These are phyloP conservation scores for Aureobasidium leucospermi DNA, from an alignment of 2,329 filamentous ascomycete species.

Conservation along the genomic window DNA sequence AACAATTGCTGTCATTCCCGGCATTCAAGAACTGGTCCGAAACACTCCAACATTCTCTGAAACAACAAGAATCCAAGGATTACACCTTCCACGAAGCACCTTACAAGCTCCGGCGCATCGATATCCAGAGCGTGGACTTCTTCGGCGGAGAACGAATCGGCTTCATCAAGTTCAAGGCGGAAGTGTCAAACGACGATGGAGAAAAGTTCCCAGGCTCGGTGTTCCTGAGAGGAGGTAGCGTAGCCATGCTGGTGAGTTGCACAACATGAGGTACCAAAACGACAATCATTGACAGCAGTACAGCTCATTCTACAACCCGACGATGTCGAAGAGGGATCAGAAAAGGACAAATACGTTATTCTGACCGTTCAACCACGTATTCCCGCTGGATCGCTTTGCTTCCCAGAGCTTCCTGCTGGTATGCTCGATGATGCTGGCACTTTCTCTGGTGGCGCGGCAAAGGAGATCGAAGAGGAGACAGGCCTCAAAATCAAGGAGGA, in stretches of 20 bases:
- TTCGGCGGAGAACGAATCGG: conserved; percentile 44
- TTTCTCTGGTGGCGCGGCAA: conserved; percentile 48
- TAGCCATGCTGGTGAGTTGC: conserved; percentile 47
- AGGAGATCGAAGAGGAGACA: conserved; percentile 52
- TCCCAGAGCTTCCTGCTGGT: conserved; percentile 52
- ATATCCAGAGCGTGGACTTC: conserved; percentile 48
- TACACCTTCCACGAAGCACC: conserved; percentile 47
- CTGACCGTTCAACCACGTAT: conserved; percentile 52
- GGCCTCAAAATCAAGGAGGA: conserved; percentile 42
- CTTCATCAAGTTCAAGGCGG: conserved; percentile 50
- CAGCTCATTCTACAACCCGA: conserved; percentile 50
- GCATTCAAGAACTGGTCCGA: conserved; percentile 50
- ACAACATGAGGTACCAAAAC: background rate
- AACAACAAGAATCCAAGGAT: conserved; percentile 35
- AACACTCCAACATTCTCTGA: conserved; percentile 42
- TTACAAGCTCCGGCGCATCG: conserved; percentile 45
- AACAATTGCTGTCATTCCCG: conserved; percentile 43
- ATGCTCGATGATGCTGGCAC: conserved; percentile 51
- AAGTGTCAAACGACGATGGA: conserved; percentile 45
- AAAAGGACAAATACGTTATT: conserved; percentile 44
- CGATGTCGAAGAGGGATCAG: conserved; percentile 35
- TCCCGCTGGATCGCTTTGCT: conserved; percentile 47
- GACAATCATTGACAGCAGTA: background rate
- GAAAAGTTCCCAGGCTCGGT: conserved; percentile 49
- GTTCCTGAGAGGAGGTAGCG: conserved; percentile 52